phyloP scores from a whole-genome alignment of 179 eudicot species.

The Nepenthes alata region DNA sequence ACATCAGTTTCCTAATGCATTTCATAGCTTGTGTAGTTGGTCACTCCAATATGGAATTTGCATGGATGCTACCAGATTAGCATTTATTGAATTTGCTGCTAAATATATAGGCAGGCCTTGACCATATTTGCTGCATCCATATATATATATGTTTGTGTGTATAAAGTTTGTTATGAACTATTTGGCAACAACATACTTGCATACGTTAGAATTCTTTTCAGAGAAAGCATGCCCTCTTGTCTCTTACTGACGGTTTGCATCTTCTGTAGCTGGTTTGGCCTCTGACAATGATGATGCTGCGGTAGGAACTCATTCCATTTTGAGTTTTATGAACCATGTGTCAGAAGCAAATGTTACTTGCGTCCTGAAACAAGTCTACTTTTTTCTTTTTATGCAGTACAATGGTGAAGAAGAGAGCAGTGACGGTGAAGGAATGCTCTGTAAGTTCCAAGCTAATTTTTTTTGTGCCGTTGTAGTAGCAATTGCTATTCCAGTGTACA shows the following conservation, averaged over 20 bases:
- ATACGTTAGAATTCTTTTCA: slow-evolving; percentile 4
- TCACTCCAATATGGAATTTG: too few relatives aligned
- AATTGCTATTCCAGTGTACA: not conserved
- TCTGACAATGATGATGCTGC: slow-evolving; percentile 36
- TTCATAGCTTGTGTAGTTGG: too few relatives aligned
- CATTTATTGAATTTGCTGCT: too few relatives aligned
- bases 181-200: not conserved
- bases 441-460: slow-evolving; percentile 28
- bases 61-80: too few relatives aligned
- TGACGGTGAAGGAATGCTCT: slow-evolving; percentile 77
- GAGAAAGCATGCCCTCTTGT: not conserved
- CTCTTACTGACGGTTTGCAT: slow-evolving; percentile 1
- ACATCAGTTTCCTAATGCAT: too few relatives aligned
- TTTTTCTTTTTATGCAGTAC: slow-evolving; percentile 25
- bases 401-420: slow-evolving; percentile 43
- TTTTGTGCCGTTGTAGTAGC: not conserved
- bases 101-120: too few relatives aligned
- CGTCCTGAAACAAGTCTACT: not conserved
- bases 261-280: slow-evolving; percentile 34
- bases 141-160: too few relatives aligned
- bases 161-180: too few relatives aligned
- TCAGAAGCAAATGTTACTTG: slow-evolving; percentile 1
- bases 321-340: not conserved
- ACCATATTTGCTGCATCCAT: too few relatives aligned
- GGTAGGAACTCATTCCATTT: slow-evolving; percentile 25